Conservation (phyloP, 306 rosid genomes). For the Vigna unguiculata region DNA sequence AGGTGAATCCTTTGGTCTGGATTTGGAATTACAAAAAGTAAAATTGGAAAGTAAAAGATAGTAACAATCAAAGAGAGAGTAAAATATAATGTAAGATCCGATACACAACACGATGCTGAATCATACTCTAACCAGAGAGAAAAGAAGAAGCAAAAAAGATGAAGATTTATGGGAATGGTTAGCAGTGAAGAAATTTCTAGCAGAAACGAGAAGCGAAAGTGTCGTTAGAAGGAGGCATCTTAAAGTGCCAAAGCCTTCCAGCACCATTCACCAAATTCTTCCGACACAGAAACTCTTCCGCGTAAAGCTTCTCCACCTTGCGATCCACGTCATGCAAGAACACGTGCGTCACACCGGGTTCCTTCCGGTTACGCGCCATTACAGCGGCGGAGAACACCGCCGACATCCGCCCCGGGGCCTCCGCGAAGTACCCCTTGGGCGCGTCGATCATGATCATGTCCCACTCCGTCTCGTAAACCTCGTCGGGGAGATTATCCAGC, state of each 20-base stretch:
- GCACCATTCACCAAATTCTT: slow-evolving; percentile 60
- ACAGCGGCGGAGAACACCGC: slow-evolving; percentile 92
- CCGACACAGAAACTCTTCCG: slow-evolving; percentile 78
- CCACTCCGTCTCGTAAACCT: slow-evolving; percentile 84
- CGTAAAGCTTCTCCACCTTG: slow-evolving; percentile 81
- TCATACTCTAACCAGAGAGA: background rate
- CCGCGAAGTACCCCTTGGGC: slow-evolving; percentile 78
- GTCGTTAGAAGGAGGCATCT: slow-evolving; percentile 63
- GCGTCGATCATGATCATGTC: slow-evolving; percentile 94
- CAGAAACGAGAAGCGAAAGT: slow-evolving; percentile 46
- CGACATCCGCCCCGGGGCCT: slow-evolving; percentile 92
- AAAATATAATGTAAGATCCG: no score
- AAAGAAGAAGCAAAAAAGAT: background rate
- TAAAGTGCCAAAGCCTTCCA: slow-evolving; percentile 86
- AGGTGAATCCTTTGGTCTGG: background rate
- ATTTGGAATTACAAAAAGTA: background rate
- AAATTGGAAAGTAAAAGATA: no score
- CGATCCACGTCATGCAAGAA: slow-evolving; percentile 90
- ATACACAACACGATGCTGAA: background rate
- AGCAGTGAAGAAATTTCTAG: slow-evolving; percentile 11
- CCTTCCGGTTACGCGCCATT: slow-evolving; percentile 74
- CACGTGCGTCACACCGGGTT: slow-evolving; percentile 83
- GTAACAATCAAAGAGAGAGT: background rate
- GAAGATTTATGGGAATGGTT: background rate
- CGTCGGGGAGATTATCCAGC: slow-evolving; percentile 68